phyloP scores from a whole-genome alignment of 2,329 filamentous ascomycete genomes.

The Hansfordia pulvinata region DNA sequence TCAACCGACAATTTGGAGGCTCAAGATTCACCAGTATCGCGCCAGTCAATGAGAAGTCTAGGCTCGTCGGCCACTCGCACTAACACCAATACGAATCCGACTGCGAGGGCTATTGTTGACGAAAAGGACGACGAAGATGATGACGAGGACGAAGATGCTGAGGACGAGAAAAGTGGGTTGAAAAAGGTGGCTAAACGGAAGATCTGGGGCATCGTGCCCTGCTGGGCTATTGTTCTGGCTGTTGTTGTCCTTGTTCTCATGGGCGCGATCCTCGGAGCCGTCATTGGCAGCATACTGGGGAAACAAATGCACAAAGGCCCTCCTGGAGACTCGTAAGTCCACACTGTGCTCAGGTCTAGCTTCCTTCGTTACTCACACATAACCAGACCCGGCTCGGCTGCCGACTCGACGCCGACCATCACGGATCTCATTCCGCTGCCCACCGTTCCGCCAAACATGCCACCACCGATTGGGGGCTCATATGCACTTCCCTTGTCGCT shows the following conservation, averaged over 20 bases:
- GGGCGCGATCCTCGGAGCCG: conserved; percentile 40
- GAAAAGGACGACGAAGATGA: too few species aligned
- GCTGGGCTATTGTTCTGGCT: conserved; percentile 44
- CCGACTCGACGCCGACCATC: too few species aligned
- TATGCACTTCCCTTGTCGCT: conserved; percentile 41
- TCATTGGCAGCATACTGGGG: conserved; percentile 33
- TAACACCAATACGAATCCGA: too few species aligned
- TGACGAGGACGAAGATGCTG: too few species aligned
- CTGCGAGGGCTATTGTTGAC: conserved; percentile 28
- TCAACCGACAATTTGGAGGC: conserved; percentile 38
- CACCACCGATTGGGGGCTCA: conserved; percentile 37
- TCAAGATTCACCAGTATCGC: conserved; percentile 27
- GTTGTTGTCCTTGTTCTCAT: conserved; percentile 34
- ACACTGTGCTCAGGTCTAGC: too few species aligned
- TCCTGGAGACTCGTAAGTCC: conserved; percentile 6
- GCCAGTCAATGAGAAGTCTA: conserved; percentile 37
- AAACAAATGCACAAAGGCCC: conserved; percentile 11
- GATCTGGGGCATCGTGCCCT: conserved; percentile 44
- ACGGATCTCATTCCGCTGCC: too few species aligned
- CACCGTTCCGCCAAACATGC: conserved; percentile 34
- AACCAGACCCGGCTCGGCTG: too few species aligned
- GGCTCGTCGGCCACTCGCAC: conserved; percentile 34
- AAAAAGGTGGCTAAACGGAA: conserved; percentile 38
- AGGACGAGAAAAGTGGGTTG: too few species aligned
- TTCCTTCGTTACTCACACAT: too few species aligned